phyloP scores from a whole-genome alignment of 139 green algal species.

The Diplosphaera chodatii region DNA sequence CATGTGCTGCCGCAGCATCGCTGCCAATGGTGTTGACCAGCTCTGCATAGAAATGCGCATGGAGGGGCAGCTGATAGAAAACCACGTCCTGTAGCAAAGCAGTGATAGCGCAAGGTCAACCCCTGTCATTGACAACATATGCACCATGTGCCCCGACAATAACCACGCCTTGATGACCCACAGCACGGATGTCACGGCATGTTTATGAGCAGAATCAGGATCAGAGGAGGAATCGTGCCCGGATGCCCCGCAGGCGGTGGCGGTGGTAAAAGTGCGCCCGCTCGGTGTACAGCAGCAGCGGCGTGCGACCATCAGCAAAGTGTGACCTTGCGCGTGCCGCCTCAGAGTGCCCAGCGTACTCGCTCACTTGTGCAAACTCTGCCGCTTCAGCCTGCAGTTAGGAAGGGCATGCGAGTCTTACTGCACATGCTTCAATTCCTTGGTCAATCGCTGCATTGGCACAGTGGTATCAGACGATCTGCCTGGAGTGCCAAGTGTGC shows the following conservation, averaged over 20 bases:
- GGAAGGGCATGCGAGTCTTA: too few relatives aligned
- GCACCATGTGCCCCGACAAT: too few relatives aligned
- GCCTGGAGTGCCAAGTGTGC: too few relatives aligned
- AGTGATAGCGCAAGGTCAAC: too few relatives aligned
- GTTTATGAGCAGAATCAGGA: too few relatives aligned
- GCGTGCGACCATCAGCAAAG: slow-evolving; percentile 69
- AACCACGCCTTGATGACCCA: too few relatives aligned
- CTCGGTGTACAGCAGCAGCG: slow-evolving; percentile 92
- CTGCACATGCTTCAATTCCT: too few relatives aligned
- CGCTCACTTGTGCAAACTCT: slow-evolving; percentile 57
- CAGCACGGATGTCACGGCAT: too few relatives aligned
- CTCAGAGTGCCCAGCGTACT: slow-evolving; percentile 75
- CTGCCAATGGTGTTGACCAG: slow-evolving; percentile 64
- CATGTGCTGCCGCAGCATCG: slow-evolving; percentile 14
- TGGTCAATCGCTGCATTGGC: too few relatives aligned
- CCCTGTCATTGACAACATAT: too few relatives aligned
- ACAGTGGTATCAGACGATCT: too few relatives aligned
- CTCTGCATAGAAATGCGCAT: slow-evolving; percentile 77
- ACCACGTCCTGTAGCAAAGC: slow-evolving; percentile 64
- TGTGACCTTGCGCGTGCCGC: slow-evolving; percentile 51
- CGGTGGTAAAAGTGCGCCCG: slow-evolving; percentile 92
- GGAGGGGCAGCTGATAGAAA: slow-evolving; percentile 82
- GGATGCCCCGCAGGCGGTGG: slow-evolving; percentile 62
- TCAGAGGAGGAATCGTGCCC: too few relatives aligned
- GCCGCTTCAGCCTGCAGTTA: slow-evolving; percentile 31